phyloP scores from a whole-genome alignment of 176 grass and related monocot genomes.

The Hsuehochloa calcarea region DNA sequence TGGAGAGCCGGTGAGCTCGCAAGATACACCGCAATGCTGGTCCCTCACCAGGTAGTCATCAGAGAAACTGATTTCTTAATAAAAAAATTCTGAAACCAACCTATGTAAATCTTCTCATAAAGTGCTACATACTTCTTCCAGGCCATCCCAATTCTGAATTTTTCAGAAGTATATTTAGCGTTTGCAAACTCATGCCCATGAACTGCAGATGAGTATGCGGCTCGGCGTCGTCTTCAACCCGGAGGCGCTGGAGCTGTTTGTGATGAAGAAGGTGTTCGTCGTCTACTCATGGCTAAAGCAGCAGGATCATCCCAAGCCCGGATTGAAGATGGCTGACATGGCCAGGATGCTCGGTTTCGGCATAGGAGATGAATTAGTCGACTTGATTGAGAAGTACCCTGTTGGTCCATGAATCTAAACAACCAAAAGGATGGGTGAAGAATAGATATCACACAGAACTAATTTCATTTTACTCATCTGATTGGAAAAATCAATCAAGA shows the following conservation, averaged over 20 bases:
- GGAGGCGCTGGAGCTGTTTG: conserved; percentile 79
- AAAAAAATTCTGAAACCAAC: background rate
- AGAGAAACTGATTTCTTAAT: background rate
- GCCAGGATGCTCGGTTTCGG: conserved; percentile 88
- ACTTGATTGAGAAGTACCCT: conserved; percentile 70
- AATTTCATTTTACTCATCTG: background rate
- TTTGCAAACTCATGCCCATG: background rate
- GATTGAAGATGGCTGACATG: conserved; percentile 82
- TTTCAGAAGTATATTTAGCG: background rate
- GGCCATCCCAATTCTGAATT: background rate
- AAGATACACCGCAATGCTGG: conserved; percentile 83
- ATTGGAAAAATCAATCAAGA: background rate
- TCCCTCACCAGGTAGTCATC: conserved; percentile 81
- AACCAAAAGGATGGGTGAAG: background rate
- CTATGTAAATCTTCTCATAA: background rate
- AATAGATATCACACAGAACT: background rate
- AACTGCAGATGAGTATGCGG: conserved; percentile 68
- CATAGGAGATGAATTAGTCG: conserved; percentile 67
- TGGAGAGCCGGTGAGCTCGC: conserved; percentile 95
- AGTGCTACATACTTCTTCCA: background rate
- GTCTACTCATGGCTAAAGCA: conserved; percentile 75
- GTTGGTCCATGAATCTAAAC: conserved; percentile 6
- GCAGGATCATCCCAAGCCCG: conserved; percentile 66
- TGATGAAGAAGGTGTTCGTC: conserved; percentile 71
- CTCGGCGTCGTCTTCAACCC: conserved; percentile 89